Percentiles rank a stretch among this genome's conserved stretches.
Evolutionary conservation across 148 eudicot species (phyloP).

Genomic region (Rhododendron simsii): DNA sequence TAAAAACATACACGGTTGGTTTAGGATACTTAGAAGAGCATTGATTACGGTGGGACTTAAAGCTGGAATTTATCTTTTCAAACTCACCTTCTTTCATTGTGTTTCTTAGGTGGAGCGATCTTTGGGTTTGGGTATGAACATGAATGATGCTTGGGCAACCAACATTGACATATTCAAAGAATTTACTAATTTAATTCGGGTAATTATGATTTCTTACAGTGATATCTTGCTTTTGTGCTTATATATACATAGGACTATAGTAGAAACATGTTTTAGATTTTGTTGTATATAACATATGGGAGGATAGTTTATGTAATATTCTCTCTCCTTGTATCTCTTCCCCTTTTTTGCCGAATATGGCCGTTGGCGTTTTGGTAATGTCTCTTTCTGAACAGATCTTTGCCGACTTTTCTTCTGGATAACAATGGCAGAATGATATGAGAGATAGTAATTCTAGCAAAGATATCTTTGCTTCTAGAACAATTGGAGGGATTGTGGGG

Average conservation of each 20-base stretch:
- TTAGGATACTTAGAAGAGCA: neutral
- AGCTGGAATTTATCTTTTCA: neutral
- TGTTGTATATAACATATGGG: neutral
- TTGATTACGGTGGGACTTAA: neutral
- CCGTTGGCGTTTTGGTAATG: conserved; percentile 97
- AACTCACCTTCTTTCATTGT: neutral
- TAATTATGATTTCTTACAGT: conserved; percentile 18
- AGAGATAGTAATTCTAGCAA: neutral
- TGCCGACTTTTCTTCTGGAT: neutral
- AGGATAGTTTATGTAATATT: neutral
- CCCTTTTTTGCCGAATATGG: conserved; percentile 59
- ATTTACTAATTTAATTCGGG: conserved; percentile 93
- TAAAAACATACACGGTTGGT: neutral
- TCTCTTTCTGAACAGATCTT: neutral
- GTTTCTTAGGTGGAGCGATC: conserved; percentile 70
- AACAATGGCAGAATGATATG: neutral
- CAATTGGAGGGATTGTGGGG: neutral
- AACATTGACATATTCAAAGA: conserved; percentile 88
- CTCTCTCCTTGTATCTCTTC: neutral
- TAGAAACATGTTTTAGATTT: neutral
- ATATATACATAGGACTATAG: neutral
- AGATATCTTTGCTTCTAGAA: neutral
- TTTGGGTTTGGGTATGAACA: conserved; percentile 98
- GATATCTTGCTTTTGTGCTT: neutral
- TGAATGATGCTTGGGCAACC: conserved; percentile 89